Evolutionary conservation across 441 rosid genomes (phyloP).

Genomic region (Macaranga tanarius): DNA sequence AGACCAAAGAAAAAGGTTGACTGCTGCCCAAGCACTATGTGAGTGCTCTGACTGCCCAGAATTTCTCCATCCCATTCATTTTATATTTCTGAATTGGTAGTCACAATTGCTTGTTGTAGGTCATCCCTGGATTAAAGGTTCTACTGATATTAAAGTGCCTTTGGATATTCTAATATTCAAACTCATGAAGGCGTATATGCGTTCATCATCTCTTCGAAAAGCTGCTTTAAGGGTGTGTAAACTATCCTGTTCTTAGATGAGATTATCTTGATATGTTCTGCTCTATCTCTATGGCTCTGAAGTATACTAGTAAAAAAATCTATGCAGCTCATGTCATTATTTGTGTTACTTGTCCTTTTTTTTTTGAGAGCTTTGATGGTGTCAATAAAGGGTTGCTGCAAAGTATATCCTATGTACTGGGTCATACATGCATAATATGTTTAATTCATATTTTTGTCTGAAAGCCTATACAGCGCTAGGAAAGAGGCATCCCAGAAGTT

Average conservation of each 20-base stretch:
- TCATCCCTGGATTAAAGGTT: constrained; percentile 88
- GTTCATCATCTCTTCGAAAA: constrained; percentile 88
- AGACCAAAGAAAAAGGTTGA: constrained; percentile 92
- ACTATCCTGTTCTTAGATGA: constrained; percentile 2
- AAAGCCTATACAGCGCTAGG: constrained; percentile 2
- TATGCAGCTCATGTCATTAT: not conserved
- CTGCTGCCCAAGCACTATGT: constrained; percentile 97
- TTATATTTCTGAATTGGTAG: constrained; percentile 10
- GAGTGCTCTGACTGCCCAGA: constrained; percentile 32
- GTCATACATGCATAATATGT: not conserved
- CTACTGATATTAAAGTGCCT: constrained; percentile 62
- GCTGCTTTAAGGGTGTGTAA: constrained; percentile 84
- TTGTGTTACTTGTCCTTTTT: not conserved
- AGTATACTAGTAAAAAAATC: not conserved
- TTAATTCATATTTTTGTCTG: not conserved
- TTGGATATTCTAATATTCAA: constrained; percentile 73
- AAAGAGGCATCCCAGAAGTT: not conserved
- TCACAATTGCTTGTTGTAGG: constrained; percentile 44
- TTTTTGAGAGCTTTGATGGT: constrained; percentile 1
- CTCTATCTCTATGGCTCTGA: not conserved
- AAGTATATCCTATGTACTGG: not conserved
- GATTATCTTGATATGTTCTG: constrained; percentile 18
- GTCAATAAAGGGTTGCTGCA: not conserved
- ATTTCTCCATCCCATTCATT: not conserved
- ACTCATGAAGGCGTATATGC: constrained; percentile 86